phyloP scores from a whole-genome alignment of 2,329 filamentous ascomycete genomes.

The Arthrobotrys entomopaga region DNA sequence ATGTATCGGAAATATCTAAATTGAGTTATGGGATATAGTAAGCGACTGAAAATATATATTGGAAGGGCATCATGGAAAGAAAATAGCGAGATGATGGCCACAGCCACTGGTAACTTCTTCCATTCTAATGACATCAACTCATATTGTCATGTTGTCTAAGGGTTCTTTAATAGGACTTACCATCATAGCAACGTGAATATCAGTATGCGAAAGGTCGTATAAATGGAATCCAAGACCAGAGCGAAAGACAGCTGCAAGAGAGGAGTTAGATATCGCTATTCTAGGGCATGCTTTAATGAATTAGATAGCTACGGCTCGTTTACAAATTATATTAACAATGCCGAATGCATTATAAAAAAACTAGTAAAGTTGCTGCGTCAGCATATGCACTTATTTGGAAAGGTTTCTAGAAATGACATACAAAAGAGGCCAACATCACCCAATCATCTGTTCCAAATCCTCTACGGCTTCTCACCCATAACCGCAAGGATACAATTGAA shows the following conservation, averaged over 20 bases:
- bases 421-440: slow-evolving; percentile 32
- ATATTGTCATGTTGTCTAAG: neutral
- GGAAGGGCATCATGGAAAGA: neutral
- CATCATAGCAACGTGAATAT: slow-evolving; percentile 8
- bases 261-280: neutral
- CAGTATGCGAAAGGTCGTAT: slow-evolving; percentile 14
- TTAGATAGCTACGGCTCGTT: neutral
- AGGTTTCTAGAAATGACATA: slow-evolving; percentile 5
- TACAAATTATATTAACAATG: neutral
- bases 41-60: neutral
- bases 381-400: neutral
- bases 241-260: neutral
- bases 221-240: slow-evolving; percentile 29
- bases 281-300: neutral
- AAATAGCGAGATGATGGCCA: no score
- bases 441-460: slow-evolving; percentile 39
- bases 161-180: neutral
- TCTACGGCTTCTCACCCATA: slow-evolving; percentile 25
- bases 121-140: neutral
- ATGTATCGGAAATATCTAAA: slow-evolving; percentile 2
- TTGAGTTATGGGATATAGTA: neutral
- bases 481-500: slow-evolving; percentile 14
- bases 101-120: no score
- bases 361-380: neutral
- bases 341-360: neutral